Evolutionary conservation across 192 early-diverging fungal genomes (phyloP), one percentile per base, ranked within the genome.

Genomic region (Linnemannia hyalina): DNA sequence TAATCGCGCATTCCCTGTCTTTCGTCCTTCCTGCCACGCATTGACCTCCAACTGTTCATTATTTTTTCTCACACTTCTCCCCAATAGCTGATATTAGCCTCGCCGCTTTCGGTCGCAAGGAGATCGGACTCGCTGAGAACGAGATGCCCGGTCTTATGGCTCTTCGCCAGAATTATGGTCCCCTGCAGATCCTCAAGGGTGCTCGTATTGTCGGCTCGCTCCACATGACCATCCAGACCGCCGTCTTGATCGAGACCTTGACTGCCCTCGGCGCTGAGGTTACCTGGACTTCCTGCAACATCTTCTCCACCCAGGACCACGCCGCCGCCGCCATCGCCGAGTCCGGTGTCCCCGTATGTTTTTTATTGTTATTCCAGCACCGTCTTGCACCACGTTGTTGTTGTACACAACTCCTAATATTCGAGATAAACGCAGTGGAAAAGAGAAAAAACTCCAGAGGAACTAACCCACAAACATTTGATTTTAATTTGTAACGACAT

Each of bases 171-270:
- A 97, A 96, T 93, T 98, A 99, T 90, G 96, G 96, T 68, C 93
- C 95, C 73, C 77, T 90, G 75, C 94, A 98, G 90, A 95, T 97
- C 75, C 95, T 98, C 82, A 93, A 94, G 88, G 97, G 97, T 89
- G 96, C 98, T 76, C 96, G 98, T 82, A 97, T 99, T 85, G 96
- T 96, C 73, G 98, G 98, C 41, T 99, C 97, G 90, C 93, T 99
- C 87, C 97, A 98, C 94, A 98, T 99, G 98, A 98, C 98, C 90
- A 97, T 99, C 90, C 97, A 99, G 95, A 98, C 97, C 75, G 98
- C 97, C 76, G 97, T 98, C 79, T 94, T 99, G 80, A 99, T 98
- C 91, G 97, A 98, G 94, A 98, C 98, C 76, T 93, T 99, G 77
- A 95, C 94, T 72, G 94, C 93, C 82, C 95, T 99, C 81, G 98